A percentile compares a stretch with the other conserved stretches of the same genome.
Conservation (phyloP, 768 basidiomycete species). For the Leccinellum albellum region DNA sequence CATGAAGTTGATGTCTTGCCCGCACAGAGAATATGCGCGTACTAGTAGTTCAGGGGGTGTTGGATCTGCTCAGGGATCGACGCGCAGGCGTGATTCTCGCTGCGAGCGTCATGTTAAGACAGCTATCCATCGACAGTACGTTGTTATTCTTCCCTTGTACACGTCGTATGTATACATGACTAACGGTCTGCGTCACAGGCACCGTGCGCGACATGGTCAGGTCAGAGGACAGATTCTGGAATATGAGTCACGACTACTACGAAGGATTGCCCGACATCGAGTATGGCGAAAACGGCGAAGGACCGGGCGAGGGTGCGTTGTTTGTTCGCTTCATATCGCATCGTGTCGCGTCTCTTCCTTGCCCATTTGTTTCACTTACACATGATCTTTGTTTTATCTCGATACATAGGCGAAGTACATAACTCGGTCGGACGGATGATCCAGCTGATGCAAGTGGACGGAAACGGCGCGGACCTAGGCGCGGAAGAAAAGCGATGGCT, state of each 20-base stretch:
- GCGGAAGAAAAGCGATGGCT: conserved; percentile 10
- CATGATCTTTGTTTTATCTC: not conserved
- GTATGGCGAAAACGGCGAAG: conserved; percentile 10
- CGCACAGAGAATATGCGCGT: conserved; percentile 9
- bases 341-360: not conserved
- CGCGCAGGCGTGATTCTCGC: conserved; percentile 14
- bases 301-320: conserved; percentile 10
- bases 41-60: conserved; percentile 9
- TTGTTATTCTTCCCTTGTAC: not conserved
- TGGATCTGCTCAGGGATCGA: conserved; percentile 16
- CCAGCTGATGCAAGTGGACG: conserved; percentile 13
- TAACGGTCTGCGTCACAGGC: not conserved
- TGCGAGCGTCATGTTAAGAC: conserved; percentile 11
- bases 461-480: not conserved
- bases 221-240: conserved; percentile 12
- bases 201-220: conserved; percentile 16
- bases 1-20: not conserved
- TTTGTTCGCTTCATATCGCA: not conserved
- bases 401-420: conserved; percentile 22
- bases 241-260: conserved; percentile 20
- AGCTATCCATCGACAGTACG: conserved; percentile 17
- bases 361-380: too few species aligned
- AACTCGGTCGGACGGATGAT: conserved; percentile 21
- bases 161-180: not conserved
- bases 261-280: conserved; percentile 11